Evolutionary conservation across 2,329 filamentous ascomycete species (phyloP).

Genomic region (Alternaria infectoria): DNA sequence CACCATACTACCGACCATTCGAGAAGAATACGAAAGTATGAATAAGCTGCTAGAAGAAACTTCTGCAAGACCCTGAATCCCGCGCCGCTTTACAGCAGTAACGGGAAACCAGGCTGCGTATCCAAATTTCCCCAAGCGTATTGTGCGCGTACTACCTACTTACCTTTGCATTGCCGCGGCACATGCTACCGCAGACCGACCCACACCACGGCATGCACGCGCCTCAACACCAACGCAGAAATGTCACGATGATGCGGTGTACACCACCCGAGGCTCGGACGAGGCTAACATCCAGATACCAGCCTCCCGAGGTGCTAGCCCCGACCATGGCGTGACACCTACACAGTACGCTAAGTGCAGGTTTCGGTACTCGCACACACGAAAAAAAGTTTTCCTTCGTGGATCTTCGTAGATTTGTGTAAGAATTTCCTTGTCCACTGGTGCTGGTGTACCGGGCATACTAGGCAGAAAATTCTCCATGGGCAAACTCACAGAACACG

Average conservation of each 20-base stretch:
- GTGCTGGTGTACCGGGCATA: not conserved
- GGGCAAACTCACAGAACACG: not conserved
- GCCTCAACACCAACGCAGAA: conserved; percentile 6
- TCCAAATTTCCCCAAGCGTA: not conserved
- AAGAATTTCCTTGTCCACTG: not conserved
- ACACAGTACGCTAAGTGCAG: not conserved
- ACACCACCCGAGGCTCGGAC: conserved; percentile 5
- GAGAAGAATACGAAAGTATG: not conserved
- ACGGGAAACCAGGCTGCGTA: not conserved
- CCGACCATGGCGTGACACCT: not conserved
- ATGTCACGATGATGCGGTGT: conserved; percentile 4
- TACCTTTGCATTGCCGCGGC: not conserved
- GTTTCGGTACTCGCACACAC: not conserved
- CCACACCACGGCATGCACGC: not conserved
- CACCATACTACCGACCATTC: not conserved
- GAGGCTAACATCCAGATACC: not conserved
- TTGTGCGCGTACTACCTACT: not conserved
- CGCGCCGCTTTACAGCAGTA: not conserved
- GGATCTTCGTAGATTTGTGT: not conserved
- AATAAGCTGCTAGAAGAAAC: not conserved
- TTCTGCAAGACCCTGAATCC: not conserved
- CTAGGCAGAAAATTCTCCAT: conserved; percentile 3
- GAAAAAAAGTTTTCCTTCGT: not conserved
- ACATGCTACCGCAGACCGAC: not conserved
- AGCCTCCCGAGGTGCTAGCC: not conserved